Evolutionary conservation across 2,329 filamentous ascomycete species (phyloP).

Genomic region (Epichloe gansuensis): DNA sequence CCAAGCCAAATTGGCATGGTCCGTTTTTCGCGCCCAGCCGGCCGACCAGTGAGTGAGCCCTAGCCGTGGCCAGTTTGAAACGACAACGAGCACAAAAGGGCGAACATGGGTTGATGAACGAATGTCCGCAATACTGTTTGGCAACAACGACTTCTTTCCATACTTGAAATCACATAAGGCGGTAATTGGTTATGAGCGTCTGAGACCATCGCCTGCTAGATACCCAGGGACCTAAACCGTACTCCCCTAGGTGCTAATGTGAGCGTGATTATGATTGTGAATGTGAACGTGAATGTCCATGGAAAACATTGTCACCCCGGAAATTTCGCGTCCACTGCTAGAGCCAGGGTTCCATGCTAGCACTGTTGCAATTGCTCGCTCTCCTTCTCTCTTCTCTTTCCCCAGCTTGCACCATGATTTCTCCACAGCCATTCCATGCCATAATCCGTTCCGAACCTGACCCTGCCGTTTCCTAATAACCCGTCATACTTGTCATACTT

Average conservation of each 20-base stretch:
- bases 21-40: not conserved
- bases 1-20: not conserved
- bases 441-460: not conserved
- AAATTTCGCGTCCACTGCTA: not conserved
- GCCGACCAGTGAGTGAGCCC: not conserved
- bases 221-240: too few relatives aligned
- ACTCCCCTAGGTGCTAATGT: too few relatives aligned
- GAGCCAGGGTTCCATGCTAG: not conserved
- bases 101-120: too few relatives aligned
- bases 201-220: too few relatives aligned
- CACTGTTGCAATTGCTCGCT: not conserved
- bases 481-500: not conserved
- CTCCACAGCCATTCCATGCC: constrained; percentile 1
- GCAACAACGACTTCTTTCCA: too few relatives aligned
- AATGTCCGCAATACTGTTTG: too few relatives aligned
- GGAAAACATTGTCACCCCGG: not conserved
- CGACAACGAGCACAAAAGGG: too few relatives aligned
- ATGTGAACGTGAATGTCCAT: not conserved
- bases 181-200: too few relatives aligned
- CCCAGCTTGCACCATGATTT: not conserved
- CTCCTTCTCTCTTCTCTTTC: not conserved
- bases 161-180: too few relatives aligned
- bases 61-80: not conserved
- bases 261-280: not conserved
- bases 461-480: not conserved